Base-by-base conservation (phyloP, 202 grass and related monocot species). In the Zizania palustris region DNA sequence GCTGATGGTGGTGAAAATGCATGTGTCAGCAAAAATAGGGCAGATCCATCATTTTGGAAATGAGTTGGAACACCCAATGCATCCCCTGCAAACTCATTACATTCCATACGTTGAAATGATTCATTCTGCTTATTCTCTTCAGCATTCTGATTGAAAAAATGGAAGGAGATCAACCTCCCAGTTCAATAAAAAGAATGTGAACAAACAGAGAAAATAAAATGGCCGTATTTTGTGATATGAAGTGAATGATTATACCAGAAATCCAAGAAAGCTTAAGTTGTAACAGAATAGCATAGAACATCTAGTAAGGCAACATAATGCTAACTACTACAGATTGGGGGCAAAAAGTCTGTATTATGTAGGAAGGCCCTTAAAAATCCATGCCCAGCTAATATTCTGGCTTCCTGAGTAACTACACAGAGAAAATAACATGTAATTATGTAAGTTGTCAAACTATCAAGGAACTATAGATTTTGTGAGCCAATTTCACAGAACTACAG, bases 1-100 rank as follows among this genome's bases (percentile, higher is more conserved):
- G 76, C 75, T 73, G 88, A 90, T 86, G 95, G 95, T 36, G 95
- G 91, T 42, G 73, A 92, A 71, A 79, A 80, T 76, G 77, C 91
- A 79, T 74, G 85, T 8, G 88, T 97, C 56, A 97, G 77, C 74
- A 94, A 75, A 76, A 92, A 94, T 53, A 97, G 48, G 28, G 85
- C 57, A 7, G 87, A 94, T 76, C 95, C 95, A 69, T 94, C 91
- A 86, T 97, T 97, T 78, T 90, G 76, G 49, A 97, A 97, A 84
- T 97, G 87, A 85, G 85, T 94, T 86, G 91, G 91, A 60, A 92
- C 70, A 84, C 93, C 93, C 68, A 93, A 82, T 65, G 64, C 34
- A 79, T 71, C 79, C 71, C 81, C 69, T 75, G 86, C 59, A 74
- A 75, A 76, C 39, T 79, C 74, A 60, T 11, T 63, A 67, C 38